Evolutionary conservation across 768 basidiomycete species (phyloP), one percentile per base, ranked within the genome.

Genomic region (Boletus edulis): DNA sequence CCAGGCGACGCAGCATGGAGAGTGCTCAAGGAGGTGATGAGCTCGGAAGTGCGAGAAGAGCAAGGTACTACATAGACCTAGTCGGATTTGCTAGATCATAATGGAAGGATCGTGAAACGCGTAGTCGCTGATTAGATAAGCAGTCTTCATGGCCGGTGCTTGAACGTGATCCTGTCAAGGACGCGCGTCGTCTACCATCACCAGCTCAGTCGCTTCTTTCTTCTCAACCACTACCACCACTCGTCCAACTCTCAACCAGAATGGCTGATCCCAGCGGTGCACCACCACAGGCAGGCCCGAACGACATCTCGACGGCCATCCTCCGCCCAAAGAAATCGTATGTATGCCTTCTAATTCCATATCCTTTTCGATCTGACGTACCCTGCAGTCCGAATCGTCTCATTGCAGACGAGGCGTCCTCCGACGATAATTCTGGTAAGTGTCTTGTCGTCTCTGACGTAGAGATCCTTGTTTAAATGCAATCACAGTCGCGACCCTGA

Each of bases 281-380:
- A 56, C 69, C 89, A 54, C 82, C 89, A 56, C 87, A 86, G 64
- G 89, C 90, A n/a, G 89, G 86, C 46, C 85, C 87, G 24, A 87
- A 98, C 72, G 95, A 97, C 65, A 79, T 83, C 51, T 92, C 95
- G 18, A 98, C 96, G 35, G 96, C 96, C 46, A 98, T 99, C 71
- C 80, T 99, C 56, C 79, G 97, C 58, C 88, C 89, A 60, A 99
- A 98, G 90, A 96, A 97, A 81, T 95, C 93, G 96, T 97, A 72
- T 62, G 93, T 81, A 18, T 43, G 35, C n/a, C 31, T 20, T 51
- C 58, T 43, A 43, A 27, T 58, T 41, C 29, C 52, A 47, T 52
- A 51, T 47, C 45, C 51, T 31, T 48, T 45, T 31, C 27, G 40
- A 62, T 59, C 50, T 62, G 52, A 65, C 61, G 51, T 49, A n/a